Evolutionary conservation across 2,329 filamentous ascomycete species (phyloP), one percentile per base, ranked within the genome.

Genomic region (Teratosphaeria zuluensis): DNA sequence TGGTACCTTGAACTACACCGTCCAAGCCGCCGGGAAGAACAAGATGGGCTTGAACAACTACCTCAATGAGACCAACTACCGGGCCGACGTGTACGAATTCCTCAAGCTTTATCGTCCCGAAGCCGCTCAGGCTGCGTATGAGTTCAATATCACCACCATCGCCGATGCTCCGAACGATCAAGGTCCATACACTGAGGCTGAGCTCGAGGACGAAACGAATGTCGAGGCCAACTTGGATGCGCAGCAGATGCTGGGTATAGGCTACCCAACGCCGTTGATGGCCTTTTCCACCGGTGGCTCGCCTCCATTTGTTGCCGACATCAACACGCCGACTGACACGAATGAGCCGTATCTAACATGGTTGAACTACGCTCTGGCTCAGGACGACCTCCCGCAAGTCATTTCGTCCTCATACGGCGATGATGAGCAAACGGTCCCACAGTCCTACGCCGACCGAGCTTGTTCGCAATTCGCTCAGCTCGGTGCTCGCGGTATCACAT

Each of bases 311-410:
- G 71, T 76, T 9, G 77, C 82, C 0, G 77, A 82, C 42, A 64
- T 76, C 12, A 75, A 63, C 67, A 74, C 73, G 56, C 69, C 77
- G 21, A 74, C 63, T 30, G 79, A 85, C 69, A 79, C 77, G 63
- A 89, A 89, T 69, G 87, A 90, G 73, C 85, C 85, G 0, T 89
- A 88, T 70, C 75, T 88, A 1, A 77, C 78, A 11, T 88, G 82
- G 75, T 75, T 87, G 7, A 77, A 81, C 58, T 82, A 83, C 69
- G 69, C 87, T 1, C 77, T 86, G 0, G 71, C 73, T 1, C 78
- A 85, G 21, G 66, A 72, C 0, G 69, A 81, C 19, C 75, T 89
- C 1, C 85, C 86, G 0, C 79, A 83, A 54, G 81, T 84, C 14
- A 80, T 89, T 65, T 81, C 78, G 56, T 84, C 82, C 9, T 87